A percentile compares a stretch with the other conserved stretches of the same genome.
Conservation (phyloP, 2,329 filamentous ascomycete species). For the Cladorrhinum sp. region DNA sequence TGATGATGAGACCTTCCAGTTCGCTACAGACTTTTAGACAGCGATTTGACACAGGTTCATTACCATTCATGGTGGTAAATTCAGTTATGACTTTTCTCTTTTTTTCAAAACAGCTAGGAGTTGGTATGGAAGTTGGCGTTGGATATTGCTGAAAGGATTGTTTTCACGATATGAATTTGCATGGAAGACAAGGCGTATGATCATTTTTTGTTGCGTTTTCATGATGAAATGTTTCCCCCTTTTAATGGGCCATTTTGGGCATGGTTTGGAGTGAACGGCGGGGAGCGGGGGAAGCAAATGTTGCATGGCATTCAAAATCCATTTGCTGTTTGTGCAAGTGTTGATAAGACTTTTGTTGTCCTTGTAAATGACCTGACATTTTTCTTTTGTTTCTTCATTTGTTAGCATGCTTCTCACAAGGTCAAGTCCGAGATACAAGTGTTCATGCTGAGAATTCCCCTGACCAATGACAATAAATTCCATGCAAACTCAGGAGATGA, state of each 20-base stretch:
- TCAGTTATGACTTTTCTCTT: no score
- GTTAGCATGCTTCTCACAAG: no score
- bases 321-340: no score
- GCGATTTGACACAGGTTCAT: not conserved
- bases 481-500: not conserved
- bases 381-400: no score
- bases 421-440: no score
- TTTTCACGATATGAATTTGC: not conserved
- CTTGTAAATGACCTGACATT: no score
- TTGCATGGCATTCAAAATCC: no score
- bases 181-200: not conserved
- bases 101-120: not conserved
- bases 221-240: not conserved
- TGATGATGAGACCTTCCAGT: constrained; percentile 55
- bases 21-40: constrained; percentile 42
- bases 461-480: not conserved
- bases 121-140: not conserved
- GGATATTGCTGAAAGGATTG: not conserved
- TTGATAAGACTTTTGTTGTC: no score
- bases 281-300: no score
- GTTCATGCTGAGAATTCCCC: no score
- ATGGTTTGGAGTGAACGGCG: not conserved
- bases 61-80: no score
- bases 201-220: not conserved
- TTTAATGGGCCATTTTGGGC: not conserved